Evolutionary conservation across 768 basidiomycete genomes (phyloP), one percentile per base, ranked within the genome.

Genomic region (Dioszegia hungarica): DNA sequence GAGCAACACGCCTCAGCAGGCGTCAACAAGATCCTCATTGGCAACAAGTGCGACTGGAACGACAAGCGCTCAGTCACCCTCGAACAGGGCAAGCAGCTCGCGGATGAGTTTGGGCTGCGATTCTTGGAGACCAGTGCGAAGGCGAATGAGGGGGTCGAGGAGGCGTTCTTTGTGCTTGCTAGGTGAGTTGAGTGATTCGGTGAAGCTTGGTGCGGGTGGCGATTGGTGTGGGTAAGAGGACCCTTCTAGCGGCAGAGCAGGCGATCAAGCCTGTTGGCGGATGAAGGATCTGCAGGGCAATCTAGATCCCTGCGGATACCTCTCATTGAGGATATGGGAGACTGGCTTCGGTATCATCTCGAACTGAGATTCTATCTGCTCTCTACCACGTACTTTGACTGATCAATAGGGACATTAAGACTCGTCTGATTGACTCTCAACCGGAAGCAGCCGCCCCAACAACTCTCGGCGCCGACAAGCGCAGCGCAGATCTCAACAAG

Each of bases 111-210:
- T 28, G 92, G 90, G n/a, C 83, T 99, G 77, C 86, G 83, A 75
- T 99, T 97, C 77, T 87, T 98, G 83, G 95, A 98, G 80, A 99
- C 95, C 15, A 90, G 88, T 17, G 95, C 95, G 36, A 98, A 98
- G 80, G 83, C 88, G 43, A 97, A 97, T 76, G 91, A 94, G 49
- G 91, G 91, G 57, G 95, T 99, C 33, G 95, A 99, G 79, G 91
- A 98, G 67, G 94, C 94, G 12, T 99, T 99, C 83, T 95, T 98
- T 78, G 89, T 88, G 3, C 83, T 98, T 55, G 92, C 95, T 28
- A 85, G 92, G 93, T 94, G 60, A 62, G 85, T 80, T 31, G 28
- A 28, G 47, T 3, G 2, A 8, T 6, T 17, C 45, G 6, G 39
- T 12, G 24, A 22, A 5, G 28, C n/a, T 47, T 47, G 27, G n/a